Evolutionary conservation across 345 rosid genomes (phyloP), one percentile per base, ranked within the genome.

Genomic region (Euclidium syriacum): DNA sequence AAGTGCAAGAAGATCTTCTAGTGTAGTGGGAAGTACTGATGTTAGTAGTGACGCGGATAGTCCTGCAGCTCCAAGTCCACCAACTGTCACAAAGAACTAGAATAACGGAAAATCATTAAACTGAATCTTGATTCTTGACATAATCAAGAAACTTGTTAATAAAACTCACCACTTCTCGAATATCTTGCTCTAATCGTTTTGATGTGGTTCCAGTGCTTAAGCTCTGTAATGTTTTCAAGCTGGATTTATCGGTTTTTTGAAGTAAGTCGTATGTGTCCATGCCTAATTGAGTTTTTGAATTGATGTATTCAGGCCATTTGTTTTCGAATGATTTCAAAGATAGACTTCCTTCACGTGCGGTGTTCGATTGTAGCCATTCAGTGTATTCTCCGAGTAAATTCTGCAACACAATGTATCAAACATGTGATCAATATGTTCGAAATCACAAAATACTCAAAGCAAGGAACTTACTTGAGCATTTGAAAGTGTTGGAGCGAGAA

Each of bases 1-100:
- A 23, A 90, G 85, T 32, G 91, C 96, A 24, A 90, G 96, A 74
- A 94, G 96, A 82, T 90, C 99, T 74, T 89, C 98, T 67, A 87
- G 57, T 38, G 94, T 92, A 34, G 94, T 77, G 35, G 85, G 84
- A 40, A 92, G 80, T 49, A 92, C 91, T 38, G 91, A 92, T 52
- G 95, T 87, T 68, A 89, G 78, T 64, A 89, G 91, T 27, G 96
- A 89, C 26, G 98, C 98, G 53, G 95, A 83, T 53, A 92, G 75
- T 20, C 95, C 95, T 18, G 98, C 98, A 25, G 82, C 91, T 71
- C 97, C 99, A 20, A 89, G 79, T 59, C 97, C 96, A 62, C 97
- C 88, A 77, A 85, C 83, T 34, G 96, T 81, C 66, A 81, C 95
- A 73, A 87, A 59, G 75, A 82, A 87, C 96, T 90, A 71, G 18